Conservation (phyloP, 768 basidiomycete genomes). For the Lactarius hengduanensis region DNA sequence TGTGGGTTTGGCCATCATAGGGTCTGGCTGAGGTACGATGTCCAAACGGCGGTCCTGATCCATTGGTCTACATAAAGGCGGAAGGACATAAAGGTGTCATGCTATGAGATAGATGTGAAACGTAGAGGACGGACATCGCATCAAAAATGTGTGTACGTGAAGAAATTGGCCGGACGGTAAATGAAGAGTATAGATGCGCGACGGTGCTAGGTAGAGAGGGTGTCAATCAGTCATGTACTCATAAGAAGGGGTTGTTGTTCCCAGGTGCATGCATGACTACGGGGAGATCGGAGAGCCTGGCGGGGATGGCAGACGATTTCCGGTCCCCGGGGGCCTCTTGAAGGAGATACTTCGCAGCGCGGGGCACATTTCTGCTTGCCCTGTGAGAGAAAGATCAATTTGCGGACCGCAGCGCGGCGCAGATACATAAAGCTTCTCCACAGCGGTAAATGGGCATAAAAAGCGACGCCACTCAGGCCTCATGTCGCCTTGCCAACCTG, state of each 20-base stretch:
- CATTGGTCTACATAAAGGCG: too few relatives aligned
- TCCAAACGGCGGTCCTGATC: not conserved
- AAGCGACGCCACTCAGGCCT: not conserved
- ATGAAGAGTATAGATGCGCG: not conserved
- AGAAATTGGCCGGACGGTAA: not conserved
- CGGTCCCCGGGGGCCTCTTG: not conserved
- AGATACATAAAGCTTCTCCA: not conserved
- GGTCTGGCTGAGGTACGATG: not conserved
- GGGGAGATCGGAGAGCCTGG: not conserved
- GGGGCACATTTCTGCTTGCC: not conserved
- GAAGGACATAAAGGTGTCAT: not conserved
- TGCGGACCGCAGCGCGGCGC: too few relatives aligned
- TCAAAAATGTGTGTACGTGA: not conserved
- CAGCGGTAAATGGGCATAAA: not conserved
- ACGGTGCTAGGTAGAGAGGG: not conserved
- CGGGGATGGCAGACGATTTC: too few relatives aligned
- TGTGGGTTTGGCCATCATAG: too few relatives aligned
- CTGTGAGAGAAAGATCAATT: too few relatives aligned
- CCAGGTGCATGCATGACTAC: not conserved
- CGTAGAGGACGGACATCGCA: not conserved
- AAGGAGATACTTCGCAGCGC: not conserved
- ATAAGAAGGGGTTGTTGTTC: not conserved
- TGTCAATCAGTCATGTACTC: not conserved
- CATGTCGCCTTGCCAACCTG: not conserved
- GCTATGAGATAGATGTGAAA: not conserved